These are phyloP conservation scores for Mycena filopes DNA, from an alignment of 768 basidiomycete genomes.

Conservation along the genomic window DNA sequence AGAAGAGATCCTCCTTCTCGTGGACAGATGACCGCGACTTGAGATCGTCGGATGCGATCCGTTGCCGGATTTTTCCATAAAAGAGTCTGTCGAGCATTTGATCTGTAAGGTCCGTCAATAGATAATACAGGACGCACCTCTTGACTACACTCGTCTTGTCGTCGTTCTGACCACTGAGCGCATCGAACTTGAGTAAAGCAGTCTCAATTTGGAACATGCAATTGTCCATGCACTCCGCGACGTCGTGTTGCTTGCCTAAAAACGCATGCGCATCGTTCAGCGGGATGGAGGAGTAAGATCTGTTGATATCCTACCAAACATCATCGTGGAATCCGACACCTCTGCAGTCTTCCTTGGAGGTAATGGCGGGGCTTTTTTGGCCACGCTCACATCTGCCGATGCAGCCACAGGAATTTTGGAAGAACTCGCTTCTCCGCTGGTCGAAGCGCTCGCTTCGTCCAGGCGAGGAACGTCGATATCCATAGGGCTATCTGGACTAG, in stretches of 20 bases:
- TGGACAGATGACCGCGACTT: slow-evolving; percentile 68
- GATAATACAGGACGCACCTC: slow-evolving; percentile 55
- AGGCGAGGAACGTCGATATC: slow-evolving; percentile 61
- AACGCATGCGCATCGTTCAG: slow-evolving; percentile 22
- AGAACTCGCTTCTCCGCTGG: slow-evolving; percentile 33
- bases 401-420: slow-evolving; percentile 41
- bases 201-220: slow-evolving; percentile 99
- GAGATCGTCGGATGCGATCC: slow-evolving; percentile 47
- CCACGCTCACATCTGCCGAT: slow-evolving; percentile 34
- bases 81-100: slow-evolving; percentile 59
- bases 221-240: slow-evolving; percentile 99
- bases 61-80: slow-evolving; percentile 85
- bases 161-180: slow-evolving; percentile 52
- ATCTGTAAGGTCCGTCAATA: not conserved
- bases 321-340: slow-evolving; percentile 82
- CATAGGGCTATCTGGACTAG: slow-evolving; percentile 58
- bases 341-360: slow-evolving; percentile 63
- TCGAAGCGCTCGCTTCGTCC: not conserved
- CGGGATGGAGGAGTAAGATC: not conserved
- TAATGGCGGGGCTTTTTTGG: slow-evolving; percentile 63
- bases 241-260: slow-evolving; percentile 94
- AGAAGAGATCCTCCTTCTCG: slow-evolving; percentile 93
- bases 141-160: slow-evolving; percentile 85
- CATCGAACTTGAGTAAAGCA: slow-evolving; percentile 81
- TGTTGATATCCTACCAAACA: slow-evolving; percentile 71